Evolutionary conservation across 805 yeast species (phyloP), one percentile per base, ranked within the genome.

Genomic region (Zygoascus tannicola): DNA sequence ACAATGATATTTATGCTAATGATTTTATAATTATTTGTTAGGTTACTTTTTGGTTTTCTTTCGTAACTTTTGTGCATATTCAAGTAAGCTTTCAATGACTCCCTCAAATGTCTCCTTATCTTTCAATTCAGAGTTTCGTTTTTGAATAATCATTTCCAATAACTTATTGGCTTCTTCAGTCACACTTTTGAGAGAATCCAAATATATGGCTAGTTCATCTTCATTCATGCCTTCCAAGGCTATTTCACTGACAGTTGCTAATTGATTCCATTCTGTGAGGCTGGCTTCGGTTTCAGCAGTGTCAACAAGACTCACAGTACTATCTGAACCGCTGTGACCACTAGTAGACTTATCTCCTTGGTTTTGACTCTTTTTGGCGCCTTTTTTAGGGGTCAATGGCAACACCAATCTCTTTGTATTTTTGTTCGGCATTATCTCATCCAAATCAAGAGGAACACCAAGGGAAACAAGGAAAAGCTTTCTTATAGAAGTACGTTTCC

Each of bases 71-170:
- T 92, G 96, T 4, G 95, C 83, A 58, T 88, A 87, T 5, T 95
- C 97, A 14, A 88, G 84, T 53, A 88, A 66, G 54, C 85, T 87
- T 57, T 86, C 95, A 35, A 92, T 87, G 52, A 92, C 94, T 2
- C 81, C 73, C 53, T 90, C 95, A 57, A 81, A 87, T 14, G 88
- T 76, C 28, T 73, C 74, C 54, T 84, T 82, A 59, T 87, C 94
- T 35, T 69, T 72, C 45, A 66, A 66, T 16, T 80, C 63, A 5
- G 71, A 76, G 30, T 60, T 58, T 39, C 73, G 66, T 46, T 73
- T 67, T 48, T 71, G 60, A 40, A 68, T 68, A 82, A 88, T 80
- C 8, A 74, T 65, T 12, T 67, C 58, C 12, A 74, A 56, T 28
- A 69, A 55, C 7, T 48, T 56, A 42, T 69, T 68, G 2, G 76